Conservation (phyloP, 345 rosid species). For the Camelina hispida region DNA sequence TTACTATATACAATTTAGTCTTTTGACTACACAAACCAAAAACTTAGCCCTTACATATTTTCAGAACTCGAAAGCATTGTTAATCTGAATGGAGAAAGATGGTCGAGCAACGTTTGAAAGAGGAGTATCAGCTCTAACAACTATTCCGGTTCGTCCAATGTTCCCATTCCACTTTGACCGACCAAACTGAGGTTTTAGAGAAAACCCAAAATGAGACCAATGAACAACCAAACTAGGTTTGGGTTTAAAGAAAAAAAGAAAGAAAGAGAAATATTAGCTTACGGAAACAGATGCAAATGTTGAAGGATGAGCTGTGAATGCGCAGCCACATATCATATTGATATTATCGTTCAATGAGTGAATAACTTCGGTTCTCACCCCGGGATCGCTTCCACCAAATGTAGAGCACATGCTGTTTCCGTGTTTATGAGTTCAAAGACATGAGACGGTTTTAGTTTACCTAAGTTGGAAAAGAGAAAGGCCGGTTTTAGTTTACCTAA, state of each 20-base stretch:
- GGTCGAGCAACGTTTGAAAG: constrained; percentile 64
- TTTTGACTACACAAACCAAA: constrained; percentile 5
- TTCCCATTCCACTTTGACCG: constrained; percentile 96
- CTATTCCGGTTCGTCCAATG: constrained; percentile 80
- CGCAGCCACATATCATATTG: constrained; percentile 79
- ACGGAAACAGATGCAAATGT: constrained; percentile 81
- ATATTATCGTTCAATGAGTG: constrained; percentile 82
- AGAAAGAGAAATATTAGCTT: constrained; percentile 30
- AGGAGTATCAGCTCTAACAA: constrained; percentile 73
- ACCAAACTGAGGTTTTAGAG: constrained; percentile 63
- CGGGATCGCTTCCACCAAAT: constrained; percentile 92
- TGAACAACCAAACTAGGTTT: neutral
- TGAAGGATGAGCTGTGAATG: constrained; percentile 67
- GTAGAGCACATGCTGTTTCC: constrained; percentile 74
- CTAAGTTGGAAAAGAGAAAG: neutral
- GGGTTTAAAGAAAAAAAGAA: neutral
- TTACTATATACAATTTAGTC: constrained; percentile 34
- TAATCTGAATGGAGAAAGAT: constrained; percentile 79
- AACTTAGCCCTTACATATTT: constrained; percentile 10
- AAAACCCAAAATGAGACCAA: neutral
- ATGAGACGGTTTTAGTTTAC: too few relatives aligned
- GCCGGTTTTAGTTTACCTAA: constrained; percentile 56
- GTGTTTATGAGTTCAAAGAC: constrained; percentile 1
- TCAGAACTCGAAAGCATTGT: constrained; percentile 85
- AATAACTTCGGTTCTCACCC: constrained; percentile 71